phyloP scores from a whole-genome alignment of 1,139 yeast species.

The Sugiyamaella paludigena region DNA sequence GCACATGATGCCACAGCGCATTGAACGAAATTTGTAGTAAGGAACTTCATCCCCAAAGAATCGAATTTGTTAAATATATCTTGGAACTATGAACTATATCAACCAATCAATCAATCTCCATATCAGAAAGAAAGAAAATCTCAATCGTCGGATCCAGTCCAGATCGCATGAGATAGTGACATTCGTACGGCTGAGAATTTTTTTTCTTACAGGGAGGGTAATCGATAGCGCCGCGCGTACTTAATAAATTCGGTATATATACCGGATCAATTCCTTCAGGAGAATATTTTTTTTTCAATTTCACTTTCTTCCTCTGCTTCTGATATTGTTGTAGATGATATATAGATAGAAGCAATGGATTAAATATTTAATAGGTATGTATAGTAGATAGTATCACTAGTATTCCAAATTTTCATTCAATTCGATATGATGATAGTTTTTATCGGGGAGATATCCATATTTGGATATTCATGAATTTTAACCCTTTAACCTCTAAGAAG shows the following conservation, averaged over 20 bases:
- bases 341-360: not conserved
- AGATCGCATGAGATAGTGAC: not conserved
- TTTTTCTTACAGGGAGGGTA: not conserved
- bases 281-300: not conserved
- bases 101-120: not conserved
- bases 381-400: no score
- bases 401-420: not conserved
- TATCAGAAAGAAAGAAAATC: not conserved
- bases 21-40: conserved; percentile 92
- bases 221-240: no score
- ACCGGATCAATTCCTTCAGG: not conserved
- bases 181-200: not conserved
- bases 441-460: conserved; percentile 4
- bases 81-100: no score
- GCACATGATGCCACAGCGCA: conserved; percentile 88
- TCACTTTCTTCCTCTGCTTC: not conserved
- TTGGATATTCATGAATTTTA: conserved; percentile 23
- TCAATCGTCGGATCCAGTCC: not conserved
- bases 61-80: no score
- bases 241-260: not conserved
- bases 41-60: conserved; percentile 67
- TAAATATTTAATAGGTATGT: not conserved
- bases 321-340: not conserved
- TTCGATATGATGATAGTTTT: conserved; percentile 21
- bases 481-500: conserved; percentile 34